Evolutionary conservation across 73 alveolate species (phyloP).

Genomic region (Paramecium caudatum): DNA sequence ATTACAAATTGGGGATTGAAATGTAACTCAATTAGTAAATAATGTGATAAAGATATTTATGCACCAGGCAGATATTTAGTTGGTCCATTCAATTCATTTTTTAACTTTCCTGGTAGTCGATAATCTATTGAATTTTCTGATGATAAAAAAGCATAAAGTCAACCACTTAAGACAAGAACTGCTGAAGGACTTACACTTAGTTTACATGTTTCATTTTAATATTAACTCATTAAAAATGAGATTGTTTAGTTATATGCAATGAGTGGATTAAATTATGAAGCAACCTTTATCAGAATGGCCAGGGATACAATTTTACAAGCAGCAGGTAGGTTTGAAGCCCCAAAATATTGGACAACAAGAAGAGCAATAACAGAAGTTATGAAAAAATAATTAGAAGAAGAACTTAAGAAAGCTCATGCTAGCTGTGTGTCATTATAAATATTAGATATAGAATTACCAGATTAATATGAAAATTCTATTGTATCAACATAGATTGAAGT

Average conservation of each 20-base stretch:
- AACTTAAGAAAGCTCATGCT: slow-evolving; percentile 74
- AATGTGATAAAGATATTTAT: slow-evolving; percentile 66
- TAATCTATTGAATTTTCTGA: slow-evolving; percentile 71
- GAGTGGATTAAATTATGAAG: slow-evolving; percentile 72
- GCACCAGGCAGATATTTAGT: slow-evolving; percentile 77
- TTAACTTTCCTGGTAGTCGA: slow-evolving; percentile 66
- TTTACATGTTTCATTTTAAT: slow-evolving; percentile 67
- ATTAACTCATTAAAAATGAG: slow-evolving; percentile 65
- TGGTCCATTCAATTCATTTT: slow-evolving; percentile 71
- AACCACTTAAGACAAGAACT: slow-evolving; percentile 75
- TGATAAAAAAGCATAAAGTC: slow-evolving; percentile 54
- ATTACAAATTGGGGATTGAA: slow-evolving; percentile 70
- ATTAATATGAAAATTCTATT: slow-evolving; percentile 67
- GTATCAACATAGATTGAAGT: slow-evolving; percentile 70
- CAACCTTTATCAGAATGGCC: slow-evolving; percentile 75
- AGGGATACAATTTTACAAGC: slow-evolving; percentile 75
- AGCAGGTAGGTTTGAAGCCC: slow-evolving; percentile 73
- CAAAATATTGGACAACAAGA: slow-evolving; percentile 66
- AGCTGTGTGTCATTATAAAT: slow-evolving; percentile 63
- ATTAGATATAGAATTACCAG: slow-evolving; percentile 71
- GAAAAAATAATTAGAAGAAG: slow-evolving; percentile 48
- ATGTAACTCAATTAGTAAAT: slow-evolving; percentile 70
- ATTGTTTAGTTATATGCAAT: slow-evolving; percentile 51
- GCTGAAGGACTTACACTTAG: slow-evolving; percentile 75
- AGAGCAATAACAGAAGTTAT: slow-evolving; percentile 34